These are phyloP conservation scores for Rhizophagus prolifer DNA, from an alignment of 192 early-diverging fungal genomes.

Conservation along the genomic window DNA sequence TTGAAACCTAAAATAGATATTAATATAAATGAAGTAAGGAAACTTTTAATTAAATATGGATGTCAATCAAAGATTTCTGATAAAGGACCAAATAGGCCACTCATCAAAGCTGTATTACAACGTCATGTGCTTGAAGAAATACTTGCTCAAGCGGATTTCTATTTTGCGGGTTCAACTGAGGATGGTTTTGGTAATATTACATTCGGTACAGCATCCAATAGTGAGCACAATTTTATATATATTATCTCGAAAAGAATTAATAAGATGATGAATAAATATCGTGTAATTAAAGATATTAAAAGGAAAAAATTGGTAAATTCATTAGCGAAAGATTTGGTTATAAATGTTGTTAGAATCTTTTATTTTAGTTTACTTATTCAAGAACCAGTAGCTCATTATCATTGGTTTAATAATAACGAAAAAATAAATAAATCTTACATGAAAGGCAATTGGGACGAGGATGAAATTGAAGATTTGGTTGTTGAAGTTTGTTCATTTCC, in stretches of 20 bases:
- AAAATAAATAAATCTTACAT: background rate
- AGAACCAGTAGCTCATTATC: background rate
- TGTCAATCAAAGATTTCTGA: background rate
- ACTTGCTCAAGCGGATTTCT: background rate
- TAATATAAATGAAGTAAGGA: background rate
- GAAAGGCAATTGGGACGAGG: background rate
- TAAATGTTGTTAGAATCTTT: background rate
- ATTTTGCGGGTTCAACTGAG: no score
- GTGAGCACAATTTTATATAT: background rate
- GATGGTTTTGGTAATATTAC: no score
- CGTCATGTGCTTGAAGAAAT: background rate
- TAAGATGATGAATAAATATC: background rate
- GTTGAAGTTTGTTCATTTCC: constrained; percentile 12
- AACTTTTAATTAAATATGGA: background rate
- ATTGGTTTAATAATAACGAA: background rate
- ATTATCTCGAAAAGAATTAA: background rate
- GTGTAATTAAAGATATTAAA: background rate
- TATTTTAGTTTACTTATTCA: background rate
- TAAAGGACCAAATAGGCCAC: background rate
- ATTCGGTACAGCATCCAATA: background rate
- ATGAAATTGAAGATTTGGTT: constrained; percentile 1
- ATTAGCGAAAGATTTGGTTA: background rate
- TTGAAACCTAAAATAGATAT: background rate
- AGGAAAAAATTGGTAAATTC: background rate
- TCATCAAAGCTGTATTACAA: background rate